Evolutionary conservation across 805 yeast species (phyloP).

Genomic region (Jamesozyma piceae): DNA sequence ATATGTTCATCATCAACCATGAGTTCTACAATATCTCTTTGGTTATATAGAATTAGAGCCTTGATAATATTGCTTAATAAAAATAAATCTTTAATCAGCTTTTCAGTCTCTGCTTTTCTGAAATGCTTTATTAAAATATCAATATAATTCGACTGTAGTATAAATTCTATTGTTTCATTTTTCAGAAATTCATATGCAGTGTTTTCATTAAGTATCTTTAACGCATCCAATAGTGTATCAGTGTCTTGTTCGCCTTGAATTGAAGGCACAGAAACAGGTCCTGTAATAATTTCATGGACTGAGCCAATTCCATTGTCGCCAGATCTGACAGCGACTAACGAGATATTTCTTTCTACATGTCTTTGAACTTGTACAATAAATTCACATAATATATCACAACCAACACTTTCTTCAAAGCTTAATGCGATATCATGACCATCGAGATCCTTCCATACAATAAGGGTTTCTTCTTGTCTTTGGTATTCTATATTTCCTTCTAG

Average conservation of each 20-base stretch:
- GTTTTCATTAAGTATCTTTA: constrained; percentile 50
- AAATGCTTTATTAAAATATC: constrained; percentile 44
- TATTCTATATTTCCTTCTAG: constrained; percentile 73
- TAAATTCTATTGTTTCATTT: constrained; percentile 48
- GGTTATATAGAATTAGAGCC: constrained; percentile 62
- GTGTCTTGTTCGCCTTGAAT: constrained; percentile 38
- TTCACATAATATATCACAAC: constrained; percentile 76
- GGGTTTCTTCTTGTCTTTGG: constrained; percentile 88
- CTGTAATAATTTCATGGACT: constrained; percentile 66
- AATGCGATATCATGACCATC: constrained; percentile 68
- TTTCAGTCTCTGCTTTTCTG: constrained; percentile 43
- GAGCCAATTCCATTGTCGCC: constrained; percentile 41
- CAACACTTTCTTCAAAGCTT: constrained; percentile 85
- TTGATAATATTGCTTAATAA: constrained; percentile 66
- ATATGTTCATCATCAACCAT: constrained; percentile 45
- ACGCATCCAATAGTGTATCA: constrained; percentile 40
- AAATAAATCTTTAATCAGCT: constrained; percentile 49
- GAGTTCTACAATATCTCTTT: constrained; percentile 48
- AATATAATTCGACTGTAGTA: constrained; percentile 48
- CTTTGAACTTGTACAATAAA: constrained; percentile 64
- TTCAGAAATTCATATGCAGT: constrained; percentile 51
- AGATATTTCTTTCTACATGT: constrained; percentile 51
- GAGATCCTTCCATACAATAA: constrained; percentile 86
- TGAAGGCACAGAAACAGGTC: constrained; percentile 66
- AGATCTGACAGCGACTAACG: constrained; percentile 59